Base-by-base conservation (phyloP, 2,329 filamentous ascomycete genomes). In the Diaporthe batatas region DNA sequence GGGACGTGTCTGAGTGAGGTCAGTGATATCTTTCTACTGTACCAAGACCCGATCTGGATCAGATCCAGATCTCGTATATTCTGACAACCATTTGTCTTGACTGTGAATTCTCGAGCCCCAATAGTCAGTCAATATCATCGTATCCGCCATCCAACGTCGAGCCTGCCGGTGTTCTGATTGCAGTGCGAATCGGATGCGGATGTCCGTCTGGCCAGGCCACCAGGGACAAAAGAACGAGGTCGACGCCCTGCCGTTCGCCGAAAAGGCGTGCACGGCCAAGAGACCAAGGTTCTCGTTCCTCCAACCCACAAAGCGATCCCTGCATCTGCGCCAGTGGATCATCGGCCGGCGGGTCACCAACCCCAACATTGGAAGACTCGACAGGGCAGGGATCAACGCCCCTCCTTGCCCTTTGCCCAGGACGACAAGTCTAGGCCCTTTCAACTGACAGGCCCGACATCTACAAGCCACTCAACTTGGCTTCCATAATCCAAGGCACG, bases 221-320 rank as follows among this genome's bases (percentile, higher is more conserved):
- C 59, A 65, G 44, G 59, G 29, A 51, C 44, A 36, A 51, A 65
- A 51, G 51, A 51, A 65, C 23, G 44, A 36, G 44, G 62, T 51
- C n/a, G 32, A 36, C 62, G 62, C 62, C 62, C 62, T 65, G 21
- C 44, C 44, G 62, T 51, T 51, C 8, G 62, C 44, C 62, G 62
- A 65, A 65, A 65, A 65, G 62, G 62, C 62, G 62, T 65, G 62
- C 62, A 65, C 62, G 62, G 62, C 25, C 62, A 65, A 25, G 62
- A 18, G 44, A 47, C 29, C 62, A 65, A 65, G 62, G 62, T 51
- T 65, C 44, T 65, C 29, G 62, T 65, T 65, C 62, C 62, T 51
- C 62, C 62, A 51, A 65, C 32, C 51, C 62, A 65, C 62, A 65
- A 65, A 65, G 62, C 62, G 49, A 65, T 65, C 62, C 62, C 62